Percentiles rank a stretch among this genome's conserved stretches.
Evolutionary conservation across 1,139 yeast genomes (phyloP).

Genomic region (Williopsis jadinii): DNA sequence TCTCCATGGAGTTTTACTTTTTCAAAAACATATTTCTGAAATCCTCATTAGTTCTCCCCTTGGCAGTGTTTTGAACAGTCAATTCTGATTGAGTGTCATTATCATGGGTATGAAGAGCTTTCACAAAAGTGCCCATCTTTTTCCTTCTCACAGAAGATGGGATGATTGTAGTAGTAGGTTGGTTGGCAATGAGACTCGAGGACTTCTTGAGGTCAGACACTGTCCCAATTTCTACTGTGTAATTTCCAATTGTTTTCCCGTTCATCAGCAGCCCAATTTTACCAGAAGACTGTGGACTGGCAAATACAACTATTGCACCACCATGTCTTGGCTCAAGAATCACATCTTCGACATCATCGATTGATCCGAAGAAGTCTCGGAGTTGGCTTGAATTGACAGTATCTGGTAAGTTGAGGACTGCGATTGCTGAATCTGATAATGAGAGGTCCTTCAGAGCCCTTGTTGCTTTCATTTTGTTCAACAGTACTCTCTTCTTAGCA

Average conservation of each 20-base stretch:
- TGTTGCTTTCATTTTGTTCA: constrained; percentile 24
- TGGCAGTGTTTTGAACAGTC: background rate
- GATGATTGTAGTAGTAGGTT: constrained; percentile 11
- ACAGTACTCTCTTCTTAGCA: constrained; percentile 31
- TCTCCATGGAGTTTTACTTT: constrained; percentile 6
- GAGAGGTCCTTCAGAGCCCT: constrained; percentile 21
- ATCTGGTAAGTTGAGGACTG: constrained; percentile 40
- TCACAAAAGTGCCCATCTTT: constrained; percentile 1
- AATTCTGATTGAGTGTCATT: too few species aligned
- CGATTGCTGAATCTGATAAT: constrained; percentile 29
- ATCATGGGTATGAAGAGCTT: background rate
- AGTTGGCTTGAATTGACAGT: constrained; percentile 40
- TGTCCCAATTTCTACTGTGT: constrained; percentile 31
- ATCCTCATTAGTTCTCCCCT: constrained; percentile 29
- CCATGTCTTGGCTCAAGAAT: constrained; percentile 40
- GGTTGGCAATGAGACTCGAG: background rate
- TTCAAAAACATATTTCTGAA: constrained; percentile 32
- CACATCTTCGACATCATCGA: constrained; percentile 36
- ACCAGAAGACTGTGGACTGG: constrained; percentile 44
- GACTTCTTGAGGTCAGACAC: constrained; percentile 28
- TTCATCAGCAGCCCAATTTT: constrained; percentile 45
- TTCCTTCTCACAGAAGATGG: constrained; percentile 23
- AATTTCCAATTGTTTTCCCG: constrained; percentile 34
- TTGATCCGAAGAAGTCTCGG: constrained; percentile 26
- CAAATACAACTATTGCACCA: constrained; percentile 51